Conservation (phyloP, 768 basidiomycete genomes). For the Pleurotus citrinopileatus region DNA sequence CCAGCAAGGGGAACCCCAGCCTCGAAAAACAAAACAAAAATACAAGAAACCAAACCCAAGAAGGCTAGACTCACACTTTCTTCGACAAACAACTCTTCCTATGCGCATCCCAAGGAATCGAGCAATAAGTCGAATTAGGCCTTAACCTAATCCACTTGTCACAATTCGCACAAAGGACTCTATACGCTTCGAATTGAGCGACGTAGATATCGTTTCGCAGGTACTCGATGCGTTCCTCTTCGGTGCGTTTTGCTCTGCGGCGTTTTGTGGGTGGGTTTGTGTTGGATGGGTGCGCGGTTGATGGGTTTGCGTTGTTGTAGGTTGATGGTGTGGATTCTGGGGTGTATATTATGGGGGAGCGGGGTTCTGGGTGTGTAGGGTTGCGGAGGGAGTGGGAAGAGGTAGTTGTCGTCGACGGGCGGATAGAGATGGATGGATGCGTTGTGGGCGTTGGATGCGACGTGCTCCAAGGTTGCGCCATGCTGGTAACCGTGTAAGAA, state of each 20-base stretch:
- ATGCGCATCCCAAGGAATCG: conserved; percentile 88
- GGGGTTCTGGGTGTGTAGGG: no score
- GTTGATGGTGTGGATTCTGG: conserved; percentile 32
- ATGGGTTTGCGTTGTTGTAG: not conserved
- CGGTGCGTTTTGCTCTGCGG: conserved; percentile 71
- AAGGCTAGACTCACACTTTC: conserved; percentile 52
- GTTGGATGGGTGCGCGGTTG: no score
- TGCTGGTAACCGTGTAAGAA: not conserved
- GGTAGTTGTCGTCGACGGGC: not conserved
- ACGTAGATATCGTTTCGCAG: conserved; percentile 71
- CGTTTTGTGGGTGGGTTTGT: conserved; percentile 56
- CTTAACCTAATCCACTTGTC: conserved; percentile 86
- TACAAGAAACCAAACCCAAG: not conserved
- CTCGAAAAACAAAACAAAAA: not conserved
- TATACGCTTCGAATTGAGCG: conserved; percentile 77
- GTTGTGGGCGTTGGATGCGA: conserved; percentile 3
- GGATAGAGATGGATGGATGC: conserved; percentile 1
- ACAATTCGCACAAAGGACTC: conserved; percentile 75
- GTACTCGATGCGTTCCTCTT: conserved; percentile 75
- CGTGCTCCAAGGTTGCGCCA: no score
- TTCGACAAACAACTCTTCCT: conserved; percentile 79
- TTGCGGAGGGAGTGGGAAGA: conserved; percentile 15
- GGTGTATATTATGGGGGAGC: conserved; percentile 39
- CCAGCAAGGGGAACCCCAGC: not conserved
- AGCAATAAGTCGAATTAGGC: conserved; percentile 84